Evolutionary conservation across 176 grass and related monocot genomes (phyloP).

Genomic region (Cymbopogon citratus): DNA sequence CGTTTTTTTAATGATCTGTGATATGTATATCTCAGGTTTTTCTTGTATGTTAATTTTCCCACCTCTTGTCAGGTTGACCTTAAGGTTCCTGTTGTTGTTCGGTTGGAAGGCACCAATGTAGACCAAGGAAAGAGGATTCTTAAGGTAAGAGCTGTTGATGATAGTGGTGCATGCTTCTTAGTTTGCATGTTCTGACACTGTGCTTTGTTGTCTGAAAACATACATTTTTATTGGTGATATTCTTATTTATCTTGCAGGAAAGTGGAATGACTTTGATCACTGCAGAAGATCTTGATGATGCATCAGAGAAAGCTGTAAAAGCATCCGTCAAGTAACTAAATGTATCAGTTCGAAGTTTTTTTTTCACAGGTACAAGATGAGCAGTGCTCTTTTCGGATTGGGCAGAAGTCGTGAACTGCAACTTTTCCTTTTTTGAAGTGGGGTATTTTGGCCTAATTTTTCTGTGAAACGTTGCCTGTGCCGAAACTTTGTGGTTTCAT

Average conservation of each 20-base stretch:
- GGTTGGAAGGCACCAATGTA: constrained; percentile 97
- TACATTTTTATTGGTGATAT: constrained; percentile 1
- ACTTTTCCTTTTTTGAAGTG: constrained; percentile 20
- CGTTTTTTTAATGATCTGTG: neutral
- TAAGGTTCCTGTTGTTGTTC: constrained; percentile 96
- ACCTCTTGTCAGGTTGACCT: constrained; percentile 62
- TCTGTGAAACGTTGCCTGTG: neutral
- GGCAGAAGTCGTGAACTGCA: constrained; percentile 8
- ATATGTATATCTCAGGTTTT: neutral
- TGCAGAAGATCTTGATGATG: constrained; percentile 96
- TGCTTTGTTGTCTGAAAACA: neutral
- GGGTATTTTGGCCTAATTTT: constrained; percentile 12
- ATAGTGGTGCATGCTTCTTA: neutral
- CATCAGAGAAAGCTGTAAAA: constrained; percentile 89
- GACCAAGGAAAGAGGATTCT: constrained; percentile 99
- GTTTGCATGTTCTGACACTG: neutral
- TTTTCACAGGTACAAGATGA: constrained; percentile 30
- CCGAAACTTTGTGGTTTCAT: constrained; percentile 1
- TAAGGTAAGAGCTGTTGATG: constrained; percentile 52
- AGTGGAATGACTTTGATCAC: constrained; percentile 93
- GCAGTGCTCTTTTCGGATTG: constrained; percentile 29
- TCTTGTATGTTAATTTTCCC: neutral
- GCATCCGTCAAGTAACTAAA: constrained; percentile 46
- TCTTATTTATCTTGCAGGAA: constrained; percentile 50
- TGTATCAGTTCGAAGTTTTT: constrained; percentile 26